phyloP scores from a whole-genome alignment of 192 early-diverging fungal genomes.

The Borealophlyctis nickersoniae region DNA sequence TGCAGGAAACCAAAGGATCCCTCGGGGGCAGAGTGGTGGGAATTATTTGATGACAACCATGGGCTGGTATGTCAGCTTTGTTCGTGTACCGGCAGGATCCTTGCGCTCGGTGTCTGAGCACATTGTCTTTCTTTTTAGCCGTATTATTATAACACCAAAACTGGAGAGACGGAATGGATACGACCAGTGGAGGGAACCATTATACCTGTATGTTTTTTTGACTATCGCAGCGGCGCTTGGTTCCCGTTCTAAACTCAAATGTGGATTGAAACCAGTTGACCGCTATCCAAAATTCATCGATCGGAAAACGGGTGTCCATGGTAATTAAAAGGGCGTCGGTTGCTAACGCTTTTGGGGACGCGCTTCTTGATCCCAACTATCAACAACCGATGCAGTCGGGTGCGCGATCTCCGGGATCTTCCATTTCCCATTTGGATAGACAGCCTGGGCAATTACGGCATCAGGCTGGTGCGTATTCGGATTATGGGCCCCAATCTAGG shows the following conservation, averaged over 20 bases:
- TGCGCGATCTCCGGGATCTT: no score
- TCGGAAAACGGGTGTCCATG: conserved; percentile 75
- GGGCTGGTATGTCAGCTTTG: conserved; percentile 47
- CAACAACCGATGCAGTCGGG: conserved; percentile 4
- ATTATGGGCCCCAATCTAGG: no score
- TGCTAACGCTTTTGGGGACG: conserved; percentile 22
- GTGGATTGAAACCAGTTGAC: conserved; percentile 30
- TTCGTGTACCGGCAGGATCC: no score
- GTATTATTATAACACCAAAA: conserved; percentile 90
- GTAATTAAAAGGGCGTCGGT: no score
- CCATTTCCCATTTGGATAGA: no score
- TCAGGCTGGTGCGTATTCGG: no score
- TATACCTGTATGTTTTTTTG: conserved; percentile 61
- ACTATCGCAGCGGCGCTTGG: not conserved
- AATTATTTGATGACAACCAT: conserved; percentile 82
- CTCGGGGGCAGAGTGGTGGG: conserved; percentile 92
- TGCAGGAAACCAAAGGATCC: conserved; percentile 67
- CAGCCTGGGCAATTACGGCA: no score
- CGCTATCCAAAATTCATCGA: conserved; percentile 61
- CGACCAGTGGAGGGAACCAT: conserved; percentile 68
- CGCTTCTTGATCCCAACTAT: conserved; percentile 15
- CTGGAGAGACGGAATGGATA: conserved; percentile 86
- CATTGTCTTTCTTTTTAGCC: conserved; percentile 38
- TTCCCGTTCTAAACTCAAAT: conserved; percentile 1
- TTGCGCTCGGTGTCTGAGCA: no score